These are phyloP conservation scores for Phallus indusiatus DNA, from an alignment of 768 basidiomycete species.

Conservation along the genomic window DNA sequence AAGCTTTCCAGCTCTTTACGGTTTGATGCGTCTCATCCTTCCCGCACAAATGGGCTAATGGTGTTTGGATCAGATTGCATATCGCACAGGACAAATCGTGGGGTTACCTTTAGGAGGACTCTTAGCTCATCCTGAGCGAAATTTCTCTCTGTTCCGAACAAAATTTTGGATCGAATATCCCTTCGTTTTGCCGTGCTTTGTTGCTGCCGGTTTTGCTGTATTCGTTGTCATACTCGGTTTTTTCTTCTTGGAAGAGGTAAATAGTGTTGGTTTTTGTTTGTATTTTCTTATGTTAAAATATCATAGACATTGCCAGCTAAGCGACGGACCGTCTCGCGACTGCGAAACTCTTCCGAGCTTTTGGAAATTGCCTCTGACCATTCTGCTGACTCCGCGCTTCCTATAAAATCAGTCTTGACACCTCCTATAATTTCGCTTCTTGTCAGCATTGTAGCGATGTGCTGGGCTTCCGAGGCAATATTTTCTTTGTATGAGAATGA, in stretches of 20 bases:
- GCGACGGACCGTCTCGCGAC: not conserved
- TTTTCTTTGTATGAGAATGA: constrained; percentile 7
- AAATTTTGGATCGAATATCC: constrained; percentile 13
- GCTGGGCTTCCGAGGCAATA: constrained; percentile 1
- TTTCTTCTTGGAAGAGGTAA: constrained; percentile 17
- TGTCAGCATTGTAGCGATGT: constrained; percentile 5
- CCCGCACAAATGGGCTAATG: not conserved
- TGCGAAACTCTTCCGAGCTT: not conserved
- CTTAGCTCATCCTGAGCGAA: constrained; percentile 9
- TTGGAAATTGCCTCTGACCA: not conserved
- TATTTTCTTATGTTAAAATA: not conserved
- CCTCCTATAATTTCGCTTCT: constrained; percentile 10
- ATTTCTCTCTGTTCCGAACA: constrained; percentile 8
- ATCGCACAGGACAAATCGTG: constrained; percentile 9
- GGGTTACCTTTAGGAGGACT: constrained; percentile 10
- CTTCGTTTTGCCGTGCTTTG: constrained; percentile 16
- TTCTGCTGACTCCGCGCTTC: not conserved
- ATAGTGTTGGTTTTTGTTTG: not conserved
- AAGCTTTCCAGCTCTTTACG: not conserved
- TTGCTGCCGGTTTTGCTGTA: constrained; percentile 12
- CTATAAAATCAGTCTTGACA: constrained; percentile 5
- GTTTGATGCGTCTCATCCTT: not conserved
- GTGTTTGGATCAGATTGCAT: not conserved
- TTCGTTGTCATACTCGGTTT: constrained; percentile 9
- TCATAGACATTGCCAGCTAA: not conserved